Percentiles rank a stretch among this genome's conserved stretches.
These are phyloP conservation scores for Chrysanthemum makinoi DNA, from an alignment of 129 eudicot species.

Conservation along the genomic window DNA sequence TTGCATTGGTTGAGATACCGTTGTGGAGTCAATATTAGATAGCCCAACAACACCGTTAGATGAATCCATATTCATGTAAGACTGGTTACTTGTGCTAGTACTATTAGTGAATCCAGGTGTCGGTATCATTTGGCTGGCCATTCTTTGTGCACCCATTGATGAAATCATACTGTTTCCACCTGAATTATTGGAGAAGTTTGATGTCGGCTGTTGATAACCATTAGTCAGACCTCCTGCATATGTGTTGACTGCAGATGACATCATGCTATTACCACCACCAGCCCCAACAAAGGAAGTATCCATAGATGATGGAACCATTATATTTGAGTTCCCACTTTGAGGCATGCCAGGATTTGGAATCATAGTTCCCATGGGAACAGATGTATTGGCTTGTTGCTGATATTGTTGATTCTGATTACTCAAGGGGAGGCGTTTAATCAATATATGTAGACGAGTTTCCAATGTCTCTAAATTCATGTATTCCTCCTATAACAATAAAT, in stretches of 20 bases:
- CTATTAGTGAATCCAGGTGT: constrained; percentile 76
- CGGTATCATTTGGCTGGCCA: constrained; percentile 94
- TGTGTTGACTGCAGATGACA: constrained; percentile 1
- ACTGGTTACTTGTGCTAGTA: constrained; percentile 38
- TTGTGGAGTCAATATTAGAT: constrained; percentile 44
- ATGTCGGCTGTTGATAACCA: constrained; percentile 67
- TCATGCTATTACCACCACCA: no score
- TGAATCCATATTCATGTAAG: constrained; percentile 53
- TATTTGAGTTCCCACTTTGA: constrained; percentile 61
- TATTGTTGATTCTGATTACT: constrained; percentile 54
- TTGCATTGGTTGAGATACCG: constrained; percentile 57
- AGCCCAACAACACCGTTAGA: constrained; percentile 32
- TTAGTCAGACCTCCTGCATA: constrained; percentile 52
- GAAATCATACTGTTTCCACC: constrained; percentile 53
- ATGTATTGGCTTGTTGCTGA: constrained; percentile 56
- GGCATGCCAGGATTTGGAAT: constrained; percentile 94
- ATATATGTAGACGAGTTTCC: constrained; percentile 59
- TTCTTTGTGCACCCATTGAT: constrained; percentile 67
- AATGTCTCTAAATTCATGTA: constrained; percentile 67
- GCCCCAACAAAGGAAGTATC: constrained; percentile 27
- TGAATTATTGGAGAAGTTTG: constrained; percentile 46
- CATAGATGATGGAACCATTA: constrained; percentile 46
- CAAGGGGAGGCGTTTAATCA: constrained; percentile 48
- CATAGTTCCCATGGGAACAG: constrained; percentile 69
- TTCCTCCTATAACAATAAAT: constrained; percentile 55